Evolutionary conservation across 2,329 filamentous ascomycete genomes (phyloP).

Genomic region (Catunica adiposa): DNA sequence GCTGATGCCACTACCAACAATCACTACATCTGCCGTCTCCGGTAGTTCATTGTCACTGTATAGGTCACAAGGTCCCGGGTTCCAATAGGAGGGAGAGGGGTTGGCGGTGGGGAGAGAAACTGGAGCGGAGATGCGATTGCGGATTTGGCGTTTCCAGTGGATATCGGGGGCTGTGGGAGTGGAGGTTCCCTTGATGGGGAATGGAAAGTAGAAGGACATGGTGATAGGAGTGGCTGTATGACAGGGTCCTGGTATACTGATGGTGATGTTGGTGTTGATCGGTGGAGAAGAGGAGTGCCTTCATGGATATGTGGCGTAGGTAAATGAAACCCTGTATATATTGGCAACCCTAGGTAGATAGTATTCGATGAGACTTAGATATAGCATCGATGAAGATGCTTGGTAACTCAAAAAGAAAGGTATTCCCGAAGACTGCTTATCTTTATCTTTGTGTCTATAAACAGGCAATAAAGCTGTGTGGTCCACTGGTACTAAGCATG

Average conservation of each 20-base stretch:
- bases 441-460: too few species aligned
- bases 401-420: not conserved
- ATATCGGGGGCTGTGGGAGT: not conserved
- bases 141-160: constrained; percentile 6
- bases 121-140: not conserved
- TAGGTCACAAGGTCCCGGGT: constrained; percentile 18
- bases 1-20: constrained; percentile 40
- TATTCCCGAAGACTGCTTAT: too few species aligned
- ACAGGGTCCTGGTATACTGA: too few species aligned
- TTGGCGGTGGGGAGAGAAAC: constrained; percentile 1
- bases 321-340: too few species aligned
- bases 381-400: not conserved
- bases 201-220: constrained; percentile 12
- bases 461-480: too few species aligned
- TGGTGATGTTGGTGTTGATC: not conserved
- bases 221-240: not conserved
- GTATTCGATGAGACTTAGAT: too few species aligned
- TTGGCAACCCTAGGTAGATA: too few species aligned
- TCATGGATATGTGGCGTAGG: too few species aligned
- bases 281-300: not conserved
- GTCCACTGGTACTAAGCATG: too few species aligned
- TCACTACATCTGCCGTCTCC: constrained; percentile 28
- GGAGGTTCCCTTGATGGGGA: constrained; percentile 7
- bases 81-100: constrained; percentile 12
- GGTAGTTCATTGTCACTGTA: constrained; percentile 21